Evolutionary conservation across 75 land plant genomes (phyloP).

Genomic region (Pseudotsuga menziesii): DNA sequence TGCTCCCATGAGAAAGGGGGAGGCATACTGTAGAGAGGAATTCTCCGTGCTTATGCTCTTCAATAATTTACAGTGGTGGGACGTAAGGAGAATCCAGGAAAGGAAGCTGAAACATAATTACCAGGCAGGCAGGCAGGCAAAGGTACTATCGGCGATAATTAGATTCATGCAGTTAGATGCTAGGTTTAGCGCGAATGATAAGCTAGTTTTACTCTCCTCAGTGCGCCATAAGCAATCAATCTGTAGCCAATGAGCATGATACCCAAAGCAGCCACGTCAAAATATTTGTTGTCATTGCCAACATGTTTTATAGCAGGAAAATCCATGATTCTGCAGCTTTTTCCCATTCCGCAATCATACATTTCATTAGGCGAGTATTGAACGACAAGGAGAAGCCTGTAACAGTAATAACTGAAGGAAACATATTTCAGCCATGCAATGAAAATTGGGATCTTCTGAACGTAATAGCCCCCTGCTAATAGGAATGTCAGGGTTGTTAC

Average conservation of each 20-base stretch:
- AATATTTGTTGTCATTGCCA: conserved; percentile 22
- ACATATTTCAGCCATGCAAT: conserved; percentile 65
- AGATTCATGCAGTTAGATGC: too few relatives aligned
- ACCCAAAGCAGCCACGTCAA: conserved; percentile 43
- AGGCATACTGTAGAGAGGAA: too few relatives aligned
- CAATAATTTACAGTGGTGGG: too few relatives aligned
- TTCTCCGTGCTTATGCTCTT: too few relatives aligned
- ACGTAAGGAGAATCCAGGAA: too few relatives aligned
- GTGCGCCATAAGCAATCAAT: conserved; percentile 55
- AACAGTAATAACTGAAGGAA: conserved; percentile 61
- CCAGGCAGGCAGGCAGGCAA: too few relatives aligned
- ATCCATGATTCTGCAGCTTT: conserved; percentile 38
- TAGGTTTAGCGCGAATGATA: too few relatives aligned
- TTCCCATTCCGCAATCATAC: conserved; percentile 40
- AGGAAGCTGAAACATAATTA: too few relatives aligned
- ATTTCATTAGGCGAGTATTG: conserved; percentile 36
- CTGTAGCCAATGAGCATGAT: conserved; percentile 71
- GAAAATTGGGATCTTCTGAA: conserved; percentile 46
- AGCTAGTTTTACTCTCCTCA: conserved; percentile 13
- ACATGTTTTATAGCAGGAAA: conserved; percentile 45
- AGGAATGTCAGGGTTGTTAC: conserved; percentile 51
- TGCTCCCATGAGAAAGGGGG: too few relatives aligned
- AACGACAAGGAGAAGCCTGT: conserved; percentile 58
- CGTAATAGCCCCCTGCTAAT: conserved; percentile 48
- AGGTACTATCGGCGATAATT: too few relatives aligned